A percentile compares a stretch with the other conserved stretches of the same genome.
Conservation (phyloP, 78 protist genomes). For the Capsaspora owczarzaki region DNA sequence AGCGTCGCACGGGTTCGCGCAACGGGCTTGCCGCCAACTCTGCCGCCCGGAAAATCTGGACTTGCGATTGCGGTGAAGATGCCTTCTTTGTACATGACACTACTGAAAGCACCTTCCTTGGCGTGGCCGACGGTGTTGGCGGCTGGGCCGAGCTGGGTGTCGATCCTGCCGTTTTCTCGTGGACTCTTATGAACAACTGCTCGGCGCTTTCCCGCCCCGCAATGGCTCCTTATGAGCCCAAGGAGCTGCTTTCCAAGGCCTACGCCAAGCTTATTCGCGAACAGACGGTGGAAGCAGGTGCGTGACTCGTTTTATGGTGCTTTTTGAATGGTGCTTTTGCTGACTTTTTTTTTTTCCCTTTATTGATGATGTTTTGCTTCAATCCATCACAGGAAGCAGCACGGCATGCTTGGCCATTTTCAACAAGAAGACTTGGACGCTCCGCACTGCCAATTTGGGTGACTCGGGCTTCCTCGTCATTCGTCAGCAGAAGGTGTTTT, state of each 20-base stretch:
- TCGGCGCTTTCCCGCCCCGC: background rate
- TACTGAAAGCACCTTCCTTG: background rate
- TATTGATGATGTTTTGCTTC: no score
- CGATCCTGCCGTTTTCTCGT: slow-evolving; percentile 56
- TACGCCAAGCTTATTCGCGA: slow-evolving; percentile 15
- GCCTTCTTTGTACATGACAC: slow-evolving; percentile 21
- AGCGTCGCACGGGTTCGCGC: no score
- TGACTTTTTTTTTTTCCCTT: background rate
- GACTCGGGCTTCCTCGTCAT: slow-evolving; percentile 60
- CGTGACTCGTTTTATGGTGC: no score
- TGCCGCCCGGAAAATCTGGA: no score
- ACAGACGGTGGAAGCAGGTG: slow-evolving; percentile 1
- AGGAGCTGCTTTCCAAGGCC: slow-evolving; percentile 39
- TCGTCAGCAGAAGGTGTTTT: slow-evolving; percentile 33
- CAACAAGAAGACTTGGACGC: background rate
- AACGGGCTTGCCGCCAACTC: no score
- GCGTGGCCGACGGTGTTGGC: slow-evolving; percentile 66
- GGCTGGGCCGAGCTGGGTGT: slow-evolving; percentile 71
- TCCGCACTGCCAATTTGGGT: slow-evolving; percentile 59
- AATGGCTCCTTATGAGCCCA: slow-evolving; percentile 5
- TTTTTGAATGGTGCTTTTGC: no score
- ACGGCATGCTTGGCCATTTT: slow-evolving; percentile 53
- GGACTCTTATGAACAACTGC: slow-evolving; percentile 59
- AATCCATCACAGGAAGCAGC: slow-evolving; percentile 58
- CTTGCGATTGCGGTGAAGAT: slow-evolving; percentile 31